phyloP scores from a whole-genome alignment of 2,329 filamentous ascomycete genomes.

The Xylaria sp. region DNA sequence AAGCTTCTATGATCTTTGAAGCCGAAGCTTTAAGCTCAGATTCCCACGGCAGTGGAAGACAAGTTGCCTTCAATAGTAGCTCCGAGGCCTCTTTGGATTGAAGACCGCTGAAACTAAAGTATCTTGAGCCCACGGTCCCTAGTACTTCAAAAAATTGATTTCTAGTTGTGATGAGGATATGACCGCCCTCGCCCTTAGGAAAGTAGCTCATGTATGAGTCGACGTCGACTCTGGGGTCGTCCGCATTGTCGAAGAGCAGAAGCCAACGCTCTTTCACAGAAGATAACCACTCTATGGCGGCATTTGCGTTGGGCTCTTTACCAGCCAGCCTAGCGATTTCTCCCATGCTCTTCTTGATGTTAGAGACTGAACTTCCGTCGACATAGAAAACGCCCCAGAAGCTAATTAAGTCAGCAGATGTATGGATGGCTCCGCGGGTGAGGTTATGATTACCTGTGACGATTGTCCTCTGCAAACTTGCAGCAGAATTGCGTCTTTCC shows the following conservation, averaged over 20 bases:
- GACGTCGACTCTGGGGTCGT: background rate
- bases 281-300: background rate
- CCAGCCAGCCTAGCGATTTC: background rate
- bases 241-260: background rate
- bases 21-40: background rate
- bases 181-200: background rate
- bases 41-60: background rate
- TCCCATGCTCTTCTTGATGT: background rate
- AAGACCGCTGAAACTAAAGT: background rate
- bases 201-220: background rate
- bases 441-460: background rate
- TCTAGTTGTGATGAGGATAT: background rate
- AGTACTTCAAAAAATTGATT: background rate
- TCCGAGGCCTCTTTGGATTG: background rate
- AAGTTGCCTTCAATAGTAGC: background rate
- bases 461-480: background rate
- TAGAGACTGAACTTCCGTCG: background rate
- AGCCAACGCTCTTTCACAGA: background rate
- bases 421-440: background rate
- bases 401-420: background rate
- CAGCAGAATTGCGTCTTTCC: background rate
- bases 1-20: background rate
- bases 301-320: background rate
- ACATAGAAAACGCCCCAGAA: background rate
- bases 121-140: background rate